These are phyloP conservation scores for Teunomyces atbi DNA, from an alignment of 805 yeast species.

Conservation along the genomic window DNA sequence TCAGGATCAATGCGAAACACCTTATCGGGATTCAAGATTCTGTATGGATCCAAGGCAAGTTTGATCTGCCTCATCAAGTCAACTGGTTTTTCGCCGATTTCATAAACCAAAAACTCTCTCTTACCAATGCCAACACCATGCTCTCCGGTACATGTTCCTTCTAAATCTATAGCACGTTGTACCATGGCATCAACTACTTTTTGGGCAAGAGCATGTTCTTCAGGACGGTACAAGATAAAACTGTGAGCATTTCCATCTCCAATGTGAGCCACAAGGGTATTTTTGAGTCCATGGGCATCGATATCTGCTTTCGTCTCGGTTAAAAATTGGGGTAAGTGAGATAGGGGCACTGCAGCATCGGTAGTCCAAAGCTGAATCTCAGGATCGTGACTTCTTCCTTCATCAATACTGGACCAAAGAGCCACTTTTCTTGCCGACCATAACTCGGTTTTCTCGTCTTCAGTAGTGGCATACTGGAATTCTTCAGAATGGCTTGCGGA, in stretches of 20 bases:
- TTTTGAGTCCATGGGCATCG: slow-evolving; percentile 48
- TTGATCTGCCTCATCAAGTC: slow-evolving; percentile 23
- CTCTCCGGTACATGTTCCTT: slow-evolving; percentile 25
- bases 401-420: slow-evolving; percentile 37
- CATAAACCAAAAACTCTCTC: slow-evolving; percentile 18
- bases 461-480: slow-evolving; percentile 15
- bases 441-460: slow-evolving; percentile 17
- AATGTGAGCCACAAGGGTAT: slow-evolving; percentile 73
- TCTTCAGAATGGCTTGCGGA: slow-evolving; percentile 12
- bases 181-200: slow-evolving; percentile 21
- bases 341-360: slow-evolving; percentile 81
- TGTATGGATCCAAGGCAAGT: slow-evolving; percentile 19
- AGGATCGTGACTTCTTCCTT: slow-evolving; percentile 30
- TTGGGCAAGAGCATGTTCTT: slow-evolving; percentile 16
- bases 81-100: slow-evolving; percentile 18
- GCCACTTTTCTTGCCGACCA: slow-evolving; percentile 26
- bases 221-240: slow-evolving; percentile 48
- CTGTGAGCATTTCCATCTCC: slow-evolving; percentile 86
- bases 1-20: slow-evolving; percentile 19
- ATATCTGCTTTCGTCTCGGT: slow-evolving; percentile 60
- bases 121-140: slow-evolving; percentile 26
- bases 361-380: slow-evolving; percentile 66
- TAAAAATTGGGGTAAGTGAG: slow-evolving; percentile 62
- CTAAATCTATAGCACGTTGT: slow-evolving; percentile 18
- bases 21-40: slow-evolving; percentile 24